phyloP scores from a whole-genome alignment of 768 basidiomycete species.

The Leccinum rimulosum region DNA sequence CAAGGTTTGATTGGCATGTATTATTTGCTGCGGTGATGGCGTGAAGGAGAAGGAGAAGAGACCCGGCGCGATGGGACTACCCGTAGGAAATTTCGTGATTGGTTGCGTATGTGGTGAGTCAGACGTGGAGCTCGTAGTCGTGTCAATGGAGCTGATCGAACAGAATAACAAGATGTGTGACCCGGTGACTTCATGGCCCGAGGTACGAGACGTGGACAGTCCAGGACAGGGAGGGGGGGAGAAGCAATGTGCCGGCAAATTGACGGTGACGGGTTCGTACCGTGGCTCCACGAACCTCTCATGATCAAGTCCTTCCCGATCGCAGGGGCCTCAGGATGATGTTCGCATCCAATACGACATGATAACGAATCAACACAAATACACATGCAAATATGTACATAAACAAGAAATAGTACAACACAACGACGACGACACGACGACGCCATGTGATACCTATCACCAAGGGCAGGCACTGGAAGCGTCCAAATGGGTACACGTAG shows the following conservation, averaged over 20 bases:
- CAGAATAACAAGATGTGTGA: background rate
- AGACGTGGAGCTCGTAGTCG: conserved; percentile 5
- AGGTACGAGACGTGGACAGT: background rate
- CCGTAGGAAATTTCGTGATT: conserved; percentile 11
- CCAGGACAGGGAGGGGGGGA: background rate
- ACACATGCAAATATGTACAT: background rate
- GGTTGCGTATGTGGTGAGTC: conserved; percentile 2
- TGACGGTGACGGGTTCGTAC: background rate
- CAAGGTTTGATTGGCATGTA: conserved; percentile 24
- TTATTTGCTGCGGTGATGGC: conserved; percentile 19
- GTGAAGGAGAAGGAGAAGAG: conserved; percentile 7
- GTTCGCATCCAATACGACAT: background rate
- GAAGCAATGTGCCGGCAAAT: background rate
- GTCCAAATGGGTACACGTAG: conserved; percentile 3
- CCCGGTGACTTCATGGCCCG: background rate
- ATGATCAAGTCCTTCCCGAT: background rate
- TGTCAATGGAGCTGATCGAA: conserved; percentile 4
- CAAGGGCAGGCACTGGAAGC: background rate
- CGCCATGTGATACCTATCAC: conserved; percentile 50
- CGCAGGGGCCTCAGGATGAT: background rate
- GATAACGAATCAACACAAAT: background rate
- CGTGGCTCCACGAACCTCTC: background rate
- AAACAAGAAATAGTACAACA: background rate
- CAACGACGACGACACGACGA: background rate
- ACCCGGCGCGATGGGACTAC: background rate